phyloP scores from a whole-genome alignment of 352 stramenopile species.

The Globisporangium yorkense region DNA sequence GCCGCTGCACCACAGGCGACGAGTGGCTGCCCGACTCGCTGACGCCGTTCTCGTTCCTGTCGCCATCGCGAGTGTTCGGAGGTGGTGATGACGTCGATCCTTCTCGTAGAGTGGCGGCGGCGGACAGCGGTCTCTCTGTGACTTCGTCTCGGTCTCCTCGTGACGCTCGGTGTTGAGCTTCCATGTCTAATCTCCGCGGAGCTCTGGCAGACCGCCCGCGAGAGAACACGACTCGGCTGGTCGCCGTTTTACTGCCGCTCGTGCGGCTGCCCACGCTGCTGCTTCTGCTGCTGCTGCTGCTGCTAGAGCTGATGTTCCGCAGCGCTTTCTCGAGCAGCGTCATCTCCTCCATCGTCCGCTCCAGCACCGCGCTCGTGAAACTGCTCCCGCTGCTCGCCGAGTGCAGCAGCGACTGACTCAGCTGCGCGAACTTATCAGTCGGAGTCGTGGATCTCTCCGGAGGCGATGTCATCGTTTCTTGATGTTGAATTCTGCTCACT shows the following conservation, averaged over 20 bases:
- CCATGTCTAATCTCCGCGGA: background rate
- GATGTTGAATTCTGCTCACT: background rate
- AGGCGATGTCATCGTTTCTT: too few relatives aligned
- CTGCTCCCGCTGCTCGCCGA: slow-evolving; percentile 29
- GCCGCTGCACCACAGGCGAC: slow-evolving; percentile 41
- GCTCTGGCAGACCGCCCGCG: background rate
- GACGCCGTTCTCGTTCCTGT: slow-evolving; percentile 3
- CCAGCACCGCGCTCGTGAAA: slow-evolving; percentile 33
- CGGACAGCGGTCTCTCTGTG: background rate
- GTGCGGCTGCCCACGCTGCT: slow-evolving; percentile 6
- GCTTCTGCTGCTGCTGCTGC: slow-evolving; percentile 28
- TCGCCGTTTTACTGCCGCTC: background rate
- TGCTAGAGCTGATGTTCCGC: slow-evolving; percentile 59
- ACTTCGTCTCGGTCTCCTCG: background rate
- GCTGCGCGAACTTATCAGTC: background rate
- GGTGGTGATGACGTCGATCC: background rate
- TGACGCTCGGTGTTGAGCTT: background rate
- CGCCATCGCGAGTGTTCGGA: background rate
- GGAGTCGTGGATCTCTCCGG: background rate
- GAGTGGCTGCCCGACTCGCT: slow-evolving; percentile 17
- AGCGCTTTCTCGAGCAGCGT: slow-evolving; percentile 60
- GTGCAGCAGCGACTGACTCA: slow-evolving; percentile 16
- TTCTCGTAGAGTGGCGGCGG: too few relatives aligned
- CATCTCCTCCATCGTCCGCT: slow-evolving; percentile 57
- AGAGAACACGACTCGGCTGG: background rate